These are phyloP conservation scores for Cyberlindnera xylosilytica DNA, from an alignment of 805 yeast genomes.

Conservation along the genomic window DNA sequence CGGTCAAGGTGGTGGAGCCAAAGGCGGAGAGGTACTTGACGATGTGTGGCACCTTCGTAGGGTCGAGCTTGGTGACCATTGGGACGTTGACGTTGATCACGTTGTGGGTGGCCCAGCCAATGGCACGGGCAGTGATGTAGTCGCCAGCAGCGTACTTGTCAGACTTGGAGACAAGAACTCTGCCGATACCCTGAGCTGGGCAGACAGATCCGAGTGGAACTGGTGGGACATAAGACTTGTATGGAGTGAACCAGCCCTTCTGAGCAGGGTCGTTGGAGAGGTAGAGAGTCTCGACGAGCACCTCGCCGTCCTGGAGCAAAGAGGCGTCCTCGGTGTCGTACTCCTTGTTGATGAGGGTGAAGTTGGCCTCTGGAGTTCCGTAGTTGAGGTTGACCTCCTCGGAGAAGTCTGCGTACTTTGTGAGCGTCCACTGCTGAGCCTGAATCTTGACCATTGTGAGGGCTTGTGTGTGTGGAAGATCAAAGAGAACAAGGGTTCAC, in stretches of 20 bases:
- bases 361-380: constrained; percentile 27
- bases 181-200: constrained; percentile 49
- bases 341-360: constrained; percentile 25
- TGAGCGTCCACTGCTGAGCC: constrained; percentile 33
- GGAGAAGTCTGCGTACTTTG: constrained; percentile 26
- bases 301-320: constrained; percentile 36
- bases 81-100: constrained; percentile 28
- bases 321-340: constrained; percentile 21
- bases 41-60: constrained; percentile 28
- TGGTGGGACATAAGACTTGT: constrained; percentile 30
- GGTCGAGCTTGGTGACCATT: constrained; percentile 13
- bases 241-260: constrained; percentile 49
- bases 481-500: neutral
- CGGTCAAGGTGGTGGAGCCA: constrained; percentile 61
- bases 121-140: constrained; percentile 35
- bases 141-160: constrained; percentile 42
- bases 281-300: constrained; percentile 43
- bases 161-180: constrained; percentile 46
- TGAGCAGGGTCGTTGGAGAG: constrained; percentile 63
- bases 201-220: constrained; percentile 42
- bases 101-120: constrained; percentile 48
- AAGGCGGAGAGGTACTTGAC: constrained; percentile 44
- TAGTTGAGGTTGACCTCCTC: constrained; percentile 27
- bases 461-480: neutral
- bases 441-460: constrained; percentile 16